Evolutionary conservation across 352 stramenopile genomes (phyloP), one percentile per base, ranked within the genome.

Genomic region (Globisporangium abappressorium): DNA sequence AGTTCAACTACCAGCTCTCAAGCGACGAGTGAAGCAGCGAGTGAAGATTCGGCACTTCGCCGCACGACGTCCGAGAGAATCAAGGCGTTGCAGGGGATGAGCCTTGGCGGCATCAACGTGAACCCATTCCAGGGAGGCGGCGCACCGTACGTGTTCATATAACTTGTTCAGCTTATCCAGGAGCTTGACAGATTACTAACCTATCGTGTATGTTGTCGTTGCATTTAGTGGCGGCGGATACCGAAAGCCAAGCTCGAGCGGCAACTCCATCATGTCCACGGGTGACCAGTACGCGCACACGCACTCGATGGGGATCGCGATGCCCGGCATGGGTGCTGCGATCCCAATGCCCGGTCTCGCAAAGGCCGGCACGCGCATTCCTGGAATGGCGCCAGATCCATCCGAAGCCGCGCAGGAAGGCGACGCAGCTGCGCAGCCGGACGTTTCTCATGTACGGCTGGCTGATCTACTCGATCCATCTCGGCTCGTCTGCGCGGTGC

Each of bases 291-390:
- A 94, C 67, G 84, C 74, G 69, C 75, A 92, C 53, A 81, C 67
- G 24, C 77, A 90, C 57, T 75, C 78, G 38, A 90, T 89, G 77
- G 86, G 86, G 14, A 80, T 94, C 9, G 72, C 83, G 3, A 92
- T 95, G 82, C 88, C 88, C 2, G 88, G 85, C 11, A 92, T 95
- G 83, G 85, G 85, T 0, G 85, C 84, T 4, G 88, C 84, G 7
- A 87, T 95, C 66, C 88, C 88, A 0, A 95, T 95, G 88, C 85
- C 87, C 18, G 88, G 88, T 9, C 69, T 95, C 14, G 80, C 85
- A 12, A 92, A 93, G 58, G 72, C 79, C 0, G 84, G 83, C 18
- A 87, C 84, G 15, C 71, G 85, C 54, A 75, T 94, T 34, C 87
- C 87, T 34, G 84, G 87, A 28, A 91, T 92, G 84, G 75, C 75